These are phyloP conservation scores for Pholiota adiposa DNA, from an alignment of 1,284 basidiomycete species.

Conservation along the genomic window DNA sequence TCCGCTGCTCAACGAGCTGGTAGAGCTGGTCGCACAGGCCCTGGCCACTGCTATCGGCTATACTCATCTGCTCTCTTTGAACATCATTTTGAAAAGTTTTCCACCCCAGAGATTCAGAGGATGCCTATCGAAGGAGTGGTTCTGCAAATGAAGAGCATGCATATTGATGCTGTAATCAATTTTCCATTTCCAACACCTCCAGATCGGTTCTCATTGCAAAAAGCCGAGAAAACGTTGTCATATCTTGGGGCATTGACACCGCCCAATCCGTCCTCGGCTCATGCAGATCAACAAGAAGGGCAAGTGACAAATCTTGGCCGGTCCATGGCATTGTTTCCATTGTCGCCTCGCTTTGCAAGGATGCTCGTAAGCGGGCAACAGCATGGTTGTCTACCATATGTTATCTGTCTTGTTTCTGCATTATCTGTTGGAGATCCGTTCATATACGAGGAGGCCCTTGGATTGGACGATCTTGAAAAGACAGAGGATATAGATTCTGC, in stretches of 20 bases:
- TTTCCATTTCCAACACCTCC: constrained; percentile 99
- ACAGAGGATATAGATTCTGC: constrained; percentile 42
- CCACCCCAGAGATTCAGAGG: constrained; percentile 91
- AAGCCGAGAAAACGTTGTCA: constrained; percentile 83
- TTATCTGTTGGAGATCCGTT: constrained; percentile 97
- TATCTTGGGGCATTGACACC: constrained; percentile 83
- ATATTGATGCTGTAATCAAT: constrained; percentile 94
- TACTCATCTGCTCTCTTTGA: constrained; percentile 92
- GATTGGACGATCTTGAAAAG: constrained; percentile 48
- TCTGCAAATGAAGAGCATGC: constrained; percentile 99
- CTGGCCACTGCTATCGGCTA: constrained; percentile 91
- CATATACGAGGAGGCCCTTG: constrained; percentile 77
- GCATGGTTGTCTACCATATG: constrained; percentile 90
- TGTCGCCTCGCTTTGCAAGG: constrained; percentile 91
- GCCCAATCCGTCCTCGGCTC: constrained; percentile 36
- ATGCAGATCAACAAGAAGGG: constrained; percentile 45
- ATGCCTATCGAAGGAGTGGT: constrained; percentile 98
- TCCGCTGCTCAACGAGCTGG: constrained; percentile 95
- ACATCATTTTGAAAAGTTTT: constrained; percentile 88
- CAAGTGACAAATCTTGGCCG: constrained; percentile 89
- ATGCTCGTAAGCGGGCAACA: constrained; percentile 95
- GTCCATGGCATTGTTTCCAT: constrained; percentile 92
- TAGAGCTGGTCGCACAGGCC: constrained; percentile 94
- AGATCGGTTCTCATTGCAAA: constrained; percentile 76
- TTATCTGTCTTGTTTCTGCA: constrained; percentile 91